Percentiles rank a stretch among this genome's conserved stretches.
Conservation (phyloP, 2,329 filamentous ascomycete genomes). For the Trichoderma brevicompactum region DNA sequence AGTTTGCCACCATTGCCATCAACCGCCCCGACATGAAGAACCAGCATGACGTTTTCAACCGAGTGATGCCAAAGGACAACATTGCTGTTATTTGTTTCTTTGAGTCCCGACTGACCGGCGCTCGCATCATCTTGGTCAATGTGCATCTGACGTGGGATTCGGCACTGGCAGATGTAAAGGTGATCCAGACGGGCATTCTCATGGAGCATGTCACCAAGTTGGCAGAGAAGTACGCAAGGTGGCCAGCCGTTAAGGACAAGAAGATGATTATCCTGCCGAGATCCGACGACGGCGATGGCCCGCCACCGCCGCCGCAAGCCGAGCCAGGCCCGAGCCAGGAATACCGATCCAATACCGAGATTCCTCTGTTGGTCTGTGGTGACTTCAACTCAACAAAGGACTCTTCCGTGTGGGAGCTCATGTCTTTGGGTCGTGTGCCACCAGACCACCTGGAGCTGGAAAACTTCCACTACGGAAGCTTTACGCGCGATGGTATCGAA, state of each 20-base stretch:
- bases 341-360: constrained; percentile 83
- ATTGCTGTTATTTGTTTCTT: constrained; percentile 92
- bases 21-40: constrained; percentile 96
- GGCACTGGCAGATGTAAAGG: constrained; percentile 87
- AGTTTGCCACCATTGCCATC: constrained; percentile 90
- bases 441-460: constrained; percentile 80
- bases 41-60: constrained; percentile 96
- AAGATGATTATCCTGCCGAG: constrained; percentile 55
- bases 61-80: constrained; percentile 97
- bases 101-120: constrained; percentile 88
- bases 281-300: constrained; percentile 47
- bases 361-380: constrained; percentile 88
- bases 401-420: constrained; percentile 89
- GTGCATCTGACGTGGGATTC: constrained; percentile 96
- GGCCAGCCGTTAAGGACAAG: constrained; percentile 83
- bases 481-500: constrained; percentile 88
- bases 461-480: constrained; percentile 85
- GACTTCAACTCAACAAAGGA: constrained; percentile 92
- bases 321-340: constrained; percentile 82
- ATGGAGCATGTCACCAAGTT: constrained; percentile 90
- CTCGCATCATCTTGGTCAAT: constrained; percentile 89
- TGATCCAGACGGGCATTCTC: constrained; percentile 92
- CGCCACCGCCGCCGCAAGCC: constrained; percentile 56
- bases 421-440: constrained; percentile 77
- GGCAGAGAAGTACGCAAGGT: constrained; percentile 81